These are phyloP conservation scores for Sugiyamaella smithiae DNA, from an alignment of 805 yeast species.

Conservation along the genomic window DNA sequence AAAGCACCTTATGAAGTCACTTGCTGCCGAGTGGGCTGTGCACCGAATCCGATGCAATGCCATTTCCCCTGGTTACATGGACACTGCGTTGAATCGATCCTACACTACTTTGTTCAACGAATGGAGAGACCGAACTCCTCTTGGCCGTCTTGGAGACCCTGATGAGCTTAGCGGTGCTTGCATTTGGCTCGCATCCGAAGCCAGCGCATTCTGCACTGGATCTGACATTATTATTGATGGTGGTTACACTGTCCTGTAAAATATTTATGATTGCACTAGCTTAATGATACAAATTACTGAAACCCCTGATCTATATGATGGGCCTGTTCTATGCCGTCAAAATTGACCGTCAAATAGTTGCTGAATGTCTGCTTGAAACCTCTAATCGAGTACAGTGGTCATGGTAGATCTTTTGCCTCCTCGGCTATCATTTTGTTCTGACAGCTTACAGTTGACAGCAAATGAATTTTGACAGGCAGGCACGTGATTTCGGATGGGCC, in stretches of 20 bases:
- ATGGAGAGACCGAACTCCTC: constrained; percentile 64
- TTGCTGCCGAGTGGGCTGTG: constrained; percentile 73
- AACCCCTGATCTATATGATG: too few species aligned
- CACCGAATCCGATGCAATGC: constrained; percentile 65
- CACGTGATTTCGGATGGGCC: too few species aligned
- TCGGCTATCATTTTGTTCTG: too few species aligned
- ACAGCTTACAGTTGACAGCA: too few species aligned
- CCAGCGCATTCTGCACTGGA: constrained; percentile 63
- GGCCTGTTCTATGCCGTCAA: too few species aligned
- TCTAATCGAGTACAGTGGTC: too few species aligned
- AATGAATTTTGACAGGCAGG: too few species aligned
- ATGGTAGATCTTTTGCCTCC: too few species aligned
- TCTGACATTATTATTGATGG: constrained; percentile 67
- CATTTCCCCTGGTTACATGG: constrained; percentile 69
- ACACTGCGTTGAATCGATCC: constrained; percentile 64
- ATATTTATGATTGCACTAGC: constrained; percentile 4
- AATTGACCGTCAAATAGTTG: too few species aligned
- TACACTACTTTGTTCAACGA: constrained; percentile 49
- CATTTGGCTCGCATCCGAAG: constrained; percentile 57
- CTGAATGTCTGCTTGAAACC: too few species aligned
- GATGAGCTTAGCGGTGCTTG: constrained; percentile 65
- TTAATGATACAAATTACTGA: too few species aligned
- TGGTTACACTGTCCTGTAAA: constrained; percentile 43
- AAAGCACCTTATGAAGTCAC: constrained; percentile 61
- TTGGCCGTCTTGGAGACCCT: constrained; percentile 69